Percentiles rank a stretch among this genome's conserved stretches.
These are phyloP conservation scores for Apiospora phragmitis DNA, from an alignment of 2,329 filamentous ascomycete genomes.

Conservation along the genomic window DNA sequence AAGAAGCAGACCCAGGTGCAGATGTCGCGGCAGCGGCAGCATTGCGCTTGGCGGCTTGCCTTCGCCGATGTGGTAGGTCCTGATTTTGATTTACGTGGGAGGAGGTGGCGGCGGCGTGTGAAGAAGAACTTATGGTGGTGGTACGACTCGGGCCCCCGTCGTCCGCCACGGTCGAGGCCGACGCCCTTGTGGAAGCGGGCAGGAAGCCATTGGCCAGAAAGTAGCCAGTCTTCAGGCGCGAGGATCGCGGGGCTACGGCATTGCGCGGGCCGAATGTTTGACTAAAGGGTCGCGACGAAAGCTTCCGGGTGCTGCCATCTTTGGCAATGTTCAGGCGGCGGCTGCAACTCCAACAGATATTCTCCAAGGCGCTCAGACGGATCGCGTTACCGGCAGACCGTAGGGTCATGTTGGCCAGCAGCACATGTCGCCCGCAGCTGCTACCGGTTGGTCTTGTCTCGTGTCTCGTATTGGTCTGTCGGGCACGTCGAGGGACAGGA, in stretches of 20 bases:
- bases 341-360: slow-evolving; percentile 32
- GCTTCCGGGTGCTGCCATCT: slow-evolving; percentile 8
- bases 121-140: background rate
- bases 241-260: slow-evolving; percentile 14
- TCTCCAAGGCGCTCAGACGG: slow-evolving; percentile 26
- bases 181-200: slow-evolving; percentile 11
- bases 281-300: slow-evolving; percentile 20
- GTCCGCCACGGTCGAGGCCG: slow-evolving; percentile 11
- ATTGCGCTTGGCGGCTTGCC: slow-evolving; percentile 26
- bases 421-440: slow-evolving; percentile 23
- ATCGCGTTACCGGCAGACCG: slow-evolving; percentile 29
- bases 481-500: background rate
- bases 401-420: slow-evolving; percentile 32
- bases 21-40: slow-evolving; percentile 10
- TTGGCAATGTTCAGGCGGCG: slow-evolving; percentile 18
- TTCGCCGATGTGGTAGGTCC: slow-evolving; percentile 27
- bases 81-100: slow-evolving; percentile 19
- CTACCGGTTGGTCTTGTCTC: background rate
- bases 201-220: slow-evolving; percentile 30
- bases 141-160: slow-evolving; percentile 1
- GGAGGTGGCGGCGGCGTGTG: slow-evolving; percentile 13
- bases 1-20: background rate
- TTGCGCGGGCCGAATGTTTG: slow-evolving; percentile 18
- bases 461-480: background rate
- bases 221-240: slow-evolving; percentile 29